phyloP scores from a whole-genome alignment of 768 basidiomycete species.

The Kwoniella europaea region DNA sequence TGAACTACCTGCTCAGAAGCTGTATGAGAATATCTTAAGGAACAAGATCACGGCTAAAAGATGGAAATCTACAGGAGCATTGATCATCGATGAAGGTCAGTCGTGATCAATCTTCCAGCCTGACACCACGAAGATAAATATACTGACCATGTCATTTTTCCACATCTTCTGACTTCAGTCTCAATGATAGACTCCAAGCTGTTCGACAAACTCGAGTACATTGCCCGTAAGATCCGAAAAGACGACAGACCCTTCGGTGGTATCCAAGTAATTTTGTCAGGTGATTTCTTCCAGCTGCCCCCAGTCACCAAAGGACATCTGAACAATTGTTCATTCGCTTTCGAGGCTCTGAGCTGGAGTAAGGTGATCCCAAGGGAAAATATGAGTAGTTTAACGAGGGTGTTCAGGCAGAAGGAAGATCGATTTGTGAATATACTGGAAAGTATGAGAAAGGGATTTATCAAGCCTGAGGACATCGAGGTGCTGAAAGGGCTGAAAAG shows the following conservation, averaged over 20 bases:
- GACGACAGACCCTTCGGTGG: conserved; percentile 56
- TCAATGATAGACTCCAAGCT: conserved; percentile 58
- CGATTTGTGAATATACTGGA: conserved; percentile 54
- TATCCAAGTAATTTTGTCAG: conserved; percentile 56
- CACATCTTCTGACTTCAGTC: conserved; percentile 29
- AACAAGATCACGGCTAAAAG: conserved; percentile 25
- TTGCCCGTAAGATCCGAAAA: conserved; percentile 53
- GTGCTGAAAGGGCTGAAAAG: conserved; percentile 38
- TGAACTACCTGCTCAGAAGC: conserved; percentile 26
- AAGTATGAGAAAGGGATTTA: conserved; percentile 51
- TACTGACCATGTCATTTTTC: not conserved
- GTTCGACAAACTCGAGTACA: conserved; percentile 57
- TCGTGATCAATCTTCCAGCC: not conserved
- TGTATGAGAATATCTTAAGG: conserved; percentile 29
- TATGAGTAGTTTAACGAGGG: conserved; percentile 48
- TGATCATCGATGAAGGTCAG: conserved; percentile 57
- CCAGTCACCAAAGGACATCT: conserved; percentile 46
- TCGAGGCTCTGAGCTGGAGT: conserved; percentile 57
- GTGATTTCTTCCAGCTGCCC: conserved; percentile 61
- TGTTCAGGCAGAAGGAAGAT: conserved; percentile 56
- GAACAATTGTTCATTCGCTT: conserved; percentile 45
- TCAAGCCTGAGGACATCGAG: conserved; percentile 31
- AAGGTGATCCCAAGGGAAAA: conserved; percentile 36
- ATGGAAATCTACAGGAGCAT: conserved; percentile 45
- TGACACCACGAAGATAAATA: too few relatives aligned